Evolutionary conservation across 768 basidiomycete species (phyloP).

Genomic region (Nevesoporus exiguus): DNA sequence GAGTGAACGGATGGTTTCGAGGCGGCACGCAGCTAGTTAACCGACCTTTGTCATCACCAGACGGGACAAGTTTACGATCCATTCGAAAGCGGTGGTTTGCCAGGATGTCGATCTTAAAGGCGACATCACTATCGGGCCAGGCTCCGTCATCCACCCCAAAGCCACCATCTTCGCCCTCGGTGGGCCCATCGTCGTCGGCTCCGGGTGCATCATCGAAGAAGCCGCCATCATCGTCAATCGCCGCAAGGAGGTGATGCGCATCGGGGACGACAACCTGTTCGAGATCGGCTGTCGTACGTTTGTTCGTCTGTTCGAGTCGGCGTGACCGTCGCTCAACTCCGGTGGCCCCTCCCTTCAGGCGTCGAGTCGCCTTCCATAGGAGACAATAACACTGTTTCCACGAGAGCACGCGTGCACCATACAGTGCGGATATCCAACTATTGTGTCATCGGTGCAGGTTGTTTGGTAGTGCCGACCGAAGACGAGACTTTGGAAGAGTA

Average conservation of each 20-base stretch:
- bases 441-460: conserved; percentile 81
- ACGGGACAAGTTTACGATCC: conserved; percentile 86
- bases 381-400: conserved; percentile 81
- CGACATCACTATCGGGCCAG: conserved; percentile 88
- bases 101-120: conserved; percentile 94
- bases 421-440: conserved; percentile 74
- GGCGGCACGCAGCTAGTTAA: neutral
- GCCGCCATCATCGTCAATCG: conserved; percentile 86
- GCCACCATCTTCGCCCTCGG: conserved; percentile 89
- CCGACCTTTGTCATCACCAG: conserved; percentile 35
- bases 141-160: conserved; percentile 91
- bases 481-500: conserved; percentile 79
- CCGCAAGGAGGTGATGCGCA: conserved; percentile 85
- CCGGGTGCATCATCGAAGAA: conserved; percentile 90
- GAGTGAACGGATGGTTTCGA: conserved; percentile 5
- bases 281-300: conserved; percentile 87
- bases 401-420: conserved; percentile 79
- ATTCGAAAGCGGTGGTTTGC: conserved; percentile 87
- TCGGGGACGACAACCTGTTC: conserved; percentile 92
- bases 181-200: conserved; percentile 87
- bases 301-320: neutral
- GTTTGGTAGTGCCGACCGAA: conserved; percentile 73
- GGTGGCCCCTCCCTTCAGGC: conserved; percentile 43
- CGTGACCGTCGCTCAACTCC: neutral
- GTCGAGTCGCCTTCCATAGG: conserved; percentile 86